phyloP scores from a whole-genome alignment of 2,329 filamentous ascomycete species.

The Penicillium rolfsii region DNA sequence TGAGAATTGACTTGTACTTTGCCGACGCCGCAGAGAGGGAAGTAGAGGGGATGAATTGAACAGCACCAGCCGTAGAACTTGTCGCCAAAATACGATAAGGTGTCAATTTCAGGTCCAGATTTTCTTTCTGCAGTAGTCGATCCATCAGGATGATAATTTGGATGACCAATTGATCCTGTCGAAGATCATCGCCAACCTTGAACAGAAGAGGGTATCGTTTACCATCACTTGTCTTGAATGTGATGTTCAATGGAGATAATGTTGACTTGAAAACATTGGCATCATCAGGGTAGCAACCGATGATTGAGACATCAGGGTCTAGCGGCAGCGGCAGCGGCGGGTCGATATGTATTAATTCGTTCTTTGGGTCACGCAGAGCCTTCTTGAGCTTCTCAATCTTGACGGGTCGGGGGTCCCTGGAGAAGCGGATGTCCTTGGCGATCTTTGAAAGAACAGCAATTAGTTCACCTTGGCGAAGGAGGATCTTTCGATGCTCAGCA shows the following conservation, averaged over 20 bases:
- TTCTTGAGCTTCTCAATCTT: conserved; percentile 86
- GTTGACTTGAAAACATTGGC: conserved; percentile 95
- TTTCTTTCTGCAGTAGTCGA: conserved; percentile 90
- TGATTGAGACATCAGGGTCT: conserved; percentile 79
- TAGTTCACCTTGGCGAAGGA: conserved; percentile 86
- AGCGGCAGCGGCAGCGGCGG: conserved; percentile 85
- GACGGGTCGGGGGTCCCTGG: conserved; percentile 73
- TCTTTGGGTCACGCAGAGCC: conserved; percentile 83
- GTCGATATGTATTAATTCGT: conserved; percentile 81
- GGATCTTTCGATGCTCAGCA: conserved; percentile 70
- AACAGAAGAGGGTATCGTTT: conserved; percentile 90
- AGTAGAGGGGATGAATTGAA: conserved; percentile 89
- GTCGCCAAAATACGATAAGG: conserved; percentile 97
- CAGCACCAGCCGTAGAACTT: conserved; percentile 82
- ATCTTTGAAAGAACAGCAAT: conserved; percentile 85
- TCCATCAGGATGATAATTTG: conserved; percentile 99
- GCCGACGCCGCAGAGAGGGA: conserved; percentile 80
- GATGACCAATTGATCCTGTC: conserved; percentile 95
- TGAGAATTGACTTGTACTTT: conserved; percentile 77
- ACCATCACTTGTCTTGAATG: conserved; percentile 79
- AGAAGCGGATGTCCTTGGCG: conserved; percentile 82
- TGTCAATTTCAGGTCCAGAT: conserved; percentile 89
- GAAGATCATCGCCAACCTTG: conserved; percentile 94
- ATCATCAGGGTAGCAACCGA: conserved; percentile 79
- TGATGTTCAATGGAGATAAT: conserved; percentile 84